Evolutionary conservation across 2,329 filamentous ascomycete species (phyloP).

Genomic region (Berkeleyomyces rouxiae): DNA sequence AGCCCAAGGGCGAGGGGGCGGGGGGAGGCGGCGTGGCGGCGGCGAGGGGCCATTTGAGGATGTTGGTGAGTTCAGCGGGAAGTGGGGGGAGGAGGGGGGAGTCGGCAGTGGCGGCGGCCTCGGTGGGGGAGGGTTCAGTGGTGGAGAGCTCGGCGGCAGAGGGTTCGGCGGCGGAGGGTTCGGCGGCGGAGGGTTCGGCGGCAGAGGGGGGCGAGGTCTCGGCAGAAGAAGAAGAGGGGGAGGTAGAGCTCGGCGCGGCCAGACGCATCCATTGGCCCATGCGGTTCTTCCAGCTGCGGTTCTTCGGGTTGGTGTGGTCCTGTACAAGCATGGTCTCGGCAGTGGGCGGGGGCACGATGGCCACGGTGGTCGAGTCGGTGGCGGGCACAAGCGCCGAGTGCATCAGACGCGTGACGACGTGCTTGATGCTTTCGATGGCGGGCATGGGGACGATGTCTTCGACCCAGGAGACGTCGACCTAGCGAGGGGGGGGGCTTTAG

Average conservation of each 20-base stretch:
- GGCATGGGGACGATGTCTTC: slow-evolving; percentile 2
- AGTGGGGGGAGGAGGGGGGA: neutral
- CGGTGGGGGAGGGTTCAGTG: neutral
- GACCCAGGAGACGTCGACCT: slow-evolving; percentile 10
- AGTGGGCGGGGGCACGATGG: neutral
- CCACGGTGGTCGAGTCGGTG: neutral
- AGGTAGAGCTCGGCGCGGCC: neutral
- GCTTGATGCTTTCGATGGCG: slow-evolving; percentile 11
- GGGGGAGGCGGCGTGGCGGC: neutral
- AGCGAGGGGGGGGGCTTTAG: neutral
- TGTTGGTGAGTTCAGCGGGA: neutral
- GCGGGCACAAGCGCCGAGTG: slow-evolving; percentile 1
- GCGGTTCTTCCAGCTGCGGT: slow-evolving; percentile 9
- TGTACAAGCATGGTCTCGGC: neutral
- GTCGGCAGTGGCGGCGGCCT: neutral
- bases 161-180: neutral
- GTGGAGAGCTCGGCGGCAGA: neutral
- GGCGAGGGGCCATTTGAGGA: slow-evolving; percentile 11
- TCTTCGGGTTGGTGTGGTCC: slow-evolving; percentile 4
- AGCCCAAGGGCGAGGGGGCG: neutral
- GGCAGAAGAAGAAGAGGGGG: no score
- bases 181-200: neutral
- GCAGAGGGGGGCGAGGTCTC: neutral
- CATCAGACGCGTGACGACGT: slow-evolving; percentile 12
- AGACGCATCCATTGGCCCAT: slow-evolving; percentile 9